Base-by-base conservation (phyloP, 2,329 filamentous ascomycete genomes). In the Tolypocladium paradoxum region DNA sequence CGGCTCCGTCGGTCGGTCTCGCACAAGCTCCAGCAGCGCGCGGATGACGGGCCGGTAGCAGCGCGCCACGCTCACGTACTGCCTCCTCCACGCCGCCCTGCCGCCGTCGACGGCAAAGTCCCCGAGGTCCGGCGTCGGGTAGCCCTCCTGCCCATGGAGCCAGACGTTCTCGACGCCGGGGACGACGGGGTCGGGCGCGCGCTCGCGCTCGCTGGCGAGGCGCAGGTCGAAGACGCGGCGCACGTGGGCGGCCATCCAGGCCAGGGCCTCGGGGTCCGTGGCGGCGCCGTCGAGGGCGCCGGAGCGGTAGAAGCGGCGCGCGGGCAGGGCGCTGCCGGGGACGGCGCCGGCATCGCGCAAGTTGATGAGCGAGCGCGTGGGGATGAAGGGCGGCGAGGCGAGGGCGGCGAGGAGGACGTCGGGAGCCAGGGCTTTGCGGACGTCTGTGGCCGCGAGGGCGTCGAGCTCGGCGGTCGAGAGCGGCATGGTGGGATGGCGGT, bases 211-310 rank as follows among this genome's bases (percentile, higher is more conserved):
- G 34, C 59, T 56, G 9, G 65, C 63, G 43, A 71, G 73, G 43
- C 78, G 72, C 53, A 82, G 65, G 62, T 81, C 79, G 60, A 79
- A 80, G 50, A 82, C 59, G 53, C 69, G 70, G 54, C 65, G 68
- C 47, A 79, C 63, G 48, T 68, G 64, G 20, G 59, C 59, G 7
- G 62, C 60, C 4, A 78, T 59, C 60, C 68, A 69, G 6, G 68
- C 68, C 11, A 63, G 38, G 6, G 67, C 61, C n/a, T 63, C 60
- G 11, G 64, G 61, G 53, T 68, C 65, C 20, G 54, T 22, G 33
- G 54, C 54, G 6, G 60, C 67, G 2, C 65, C 57, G 48, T 63
- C 61, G 14, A 79, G 68, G 18, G 70, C 70, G 40, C 75, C 77
- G 54, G 71, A 74, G 56, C 76, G 76, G 64, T 71, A 79, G 57